Conservation (phyloP, 2,329 filamentous ascomycete species). For the Ophiocordyceps camponoti-rufipedis region DNA sequence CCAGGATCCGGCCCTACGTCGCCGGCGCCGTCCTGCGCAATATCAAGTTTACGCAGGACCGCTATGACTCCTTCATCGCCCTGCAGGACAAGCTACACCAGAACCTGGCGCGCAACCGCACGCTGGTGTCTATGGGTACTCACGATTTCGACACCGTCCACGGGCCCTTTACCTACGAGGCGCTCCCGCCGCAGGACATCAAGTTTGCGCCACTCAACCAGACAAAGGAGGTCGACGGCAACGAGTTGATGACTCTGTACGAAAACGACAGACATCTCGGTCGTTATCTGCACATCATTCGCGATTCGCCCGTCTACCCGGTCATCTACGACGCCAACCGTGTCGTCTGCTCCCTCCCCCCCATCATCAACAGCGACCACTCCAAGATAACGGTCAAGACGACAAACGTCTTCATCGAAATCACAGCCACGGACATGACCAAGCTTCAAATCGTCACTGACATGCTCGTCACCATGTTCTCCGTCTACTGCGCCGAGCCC, state of each 20-base stretch:
- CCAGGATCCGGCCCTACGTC: conserved; percentile 68
- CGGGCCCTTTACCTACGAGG: conserved; percentile 94
- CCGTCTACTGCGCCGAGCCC: conserved; percentile 66
- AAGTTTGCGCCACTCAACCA: conserved; percentile 85
- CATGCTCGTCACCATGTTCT: conserved; percentile 96
- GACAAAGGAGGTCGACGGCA: conserved; percentile 68
- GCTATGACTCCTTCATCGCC: conserved; percentile 93
- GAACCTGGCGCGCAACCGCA: conserved; percentile 83
- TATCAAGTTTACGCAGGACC: conserved; percentile 76
- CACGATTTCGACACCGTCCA: conserved; percentile 89
- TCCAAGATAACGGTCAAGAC: conserved; percentile 90
- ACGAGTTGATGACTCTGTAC: conserved; percentile 87
- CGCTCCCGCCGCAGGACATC: conserved; percentile 78
- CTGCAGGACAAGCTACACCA: conserved; percentile 97
- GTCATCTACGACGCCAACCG: conserved; percentile 85
- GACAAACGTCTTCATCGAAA: conserved; percentile 90
- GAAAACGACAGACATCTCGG: conserved; percentile 87
- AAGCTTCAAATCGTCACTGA: conserved; percentile 93
- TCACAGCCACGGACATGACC: conserved; percentile 87
- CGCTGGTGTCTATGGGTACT: conserved; percentile 90
- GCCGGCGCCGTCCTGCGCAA: conserved; percentile 79
- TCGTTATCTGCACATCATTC: conserved; percentile 83
- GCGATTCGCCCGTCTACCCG: conserved; percentile 83
- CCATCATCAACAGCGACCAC: conserved; percentile 94
- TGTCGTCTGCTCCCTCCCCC: conserved; percentile 79